phyloP scores from a whole-genome alignment of 2,329 filamentous ascomycete species.

The Paraconiothyrium sp. region DNA sequence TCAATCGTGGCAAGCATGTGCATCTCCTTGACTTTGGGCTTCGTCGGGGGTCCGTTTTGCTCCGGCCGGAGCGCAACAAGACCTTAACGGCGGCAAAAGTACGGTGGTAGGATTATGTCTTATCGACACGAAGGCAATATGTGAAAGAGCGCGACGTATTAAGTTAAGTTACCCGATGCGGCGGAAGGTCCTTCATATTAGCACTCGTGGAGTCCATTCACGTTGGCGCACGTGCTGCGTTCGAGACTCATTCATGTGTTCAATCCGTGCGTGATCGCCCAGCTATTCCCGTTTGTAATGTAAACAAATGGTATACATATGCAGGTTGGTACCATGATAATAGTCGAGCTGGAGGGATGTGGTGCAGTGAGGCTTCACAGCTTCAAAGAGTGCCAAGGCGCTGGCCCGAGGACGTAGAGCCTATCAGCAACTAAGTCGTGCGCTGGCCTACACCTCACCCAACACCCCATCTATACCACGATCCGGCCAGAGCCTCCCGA shows the following conservation, averaged over 20 bases:
- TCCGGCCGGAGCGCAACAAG: neutral
- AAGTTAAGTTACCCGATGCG: neutral
- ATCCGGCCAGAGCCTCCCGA: constrained; percentile 42
- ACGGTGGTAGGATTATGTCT: too few relatives aligned
- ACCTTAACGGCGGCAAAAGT: neutral
- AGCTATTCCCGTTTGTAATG: neutral
- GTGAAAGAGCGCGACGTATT: neutral
- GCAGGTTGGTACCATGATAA: neutral
- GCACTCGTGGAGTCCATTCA: neutral
- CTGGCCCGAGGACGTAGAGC: neutral
- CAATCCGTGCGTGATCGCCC: neutral
- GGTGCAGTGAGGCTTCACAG: constrained; percentile 1
- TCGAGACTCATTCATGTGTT: neutral
- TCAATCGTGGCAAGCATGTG: constrained; percentile 36
- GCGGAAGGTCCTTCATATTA: neutral
- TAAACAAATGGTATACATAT: neutral
- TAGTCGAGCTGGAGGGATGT: neutral
- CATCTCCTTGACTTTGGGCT: neutral
- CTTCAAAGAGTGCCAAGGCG: neutral
- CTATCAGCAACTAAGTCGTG: constrained; percentile 14
- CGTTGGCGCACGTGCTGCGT: neutral
- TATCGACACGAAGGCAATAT: neutral
- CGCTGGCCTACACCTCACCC: constrained; percentile 24
- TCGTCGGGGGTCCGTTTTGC: neutral
- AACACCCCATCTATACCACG: constrained; percentile 38